Evolutionary conservation across 208 protist species (phyloP).

Genomic region (Porcisia hertigi): DNA sequence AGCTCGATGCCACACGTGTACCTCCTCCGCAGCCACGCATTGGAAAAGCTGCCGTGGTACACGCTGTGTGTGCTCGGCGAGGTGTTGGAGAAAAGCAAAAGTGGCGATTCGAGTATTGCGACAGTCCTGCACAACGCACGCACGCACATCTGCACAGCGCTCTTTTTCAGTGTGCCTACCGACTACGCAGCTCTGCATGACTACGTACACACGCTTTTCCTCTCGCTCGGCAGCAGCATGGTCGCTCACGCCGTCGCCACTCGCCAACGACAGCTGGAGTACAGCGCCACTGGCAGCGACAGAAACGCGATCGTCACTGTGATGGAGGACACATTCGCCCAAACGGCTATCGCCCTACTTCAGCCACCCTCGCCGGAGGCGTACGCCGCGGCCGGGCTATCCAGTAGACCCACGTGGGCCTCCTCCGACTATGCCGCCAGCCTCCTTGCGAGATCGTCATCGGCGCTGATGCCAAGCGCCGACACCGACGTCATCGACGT

Average conservation of each 20-base stretch:
- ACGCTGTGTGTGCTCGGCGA: constrained; percentile 27
- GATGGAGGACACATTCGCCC: constrained; percentile 4
- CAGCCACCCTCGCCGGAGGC: neutral
- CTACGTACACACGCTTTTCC: constrained; percentile 36
- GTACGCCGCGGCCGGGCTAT: constrained; percentile 13
- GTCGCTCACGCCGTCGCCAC: constrained; percentile 13
- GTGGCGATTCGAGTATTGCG: neutral
- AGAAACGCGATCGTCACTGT: neutral
- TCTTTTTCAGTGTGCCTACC: constrained; percentile 11
- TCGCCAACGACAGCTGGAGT: neutral
- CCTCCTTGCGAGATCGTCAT: neutral
- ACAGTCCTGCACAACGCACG: constrained; percentile 7
- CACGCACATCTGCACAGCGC: neutral
- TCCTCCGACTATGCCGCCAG: neutral
- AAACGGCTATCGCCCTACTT: constrained; percentile 18
- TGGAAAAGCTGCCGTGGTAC: constrained; percentile 47
- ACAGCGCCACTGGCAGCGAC: neutral
- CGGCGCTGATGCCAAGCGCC: neutral
- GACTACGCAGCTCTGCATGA: constrained; percentile 34
- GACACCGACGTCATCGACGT: constrained; percentile 6
- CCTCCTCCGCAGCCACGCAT: constrained; percentile 37
- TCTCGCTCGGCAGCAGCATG: constrained; percentile 25
- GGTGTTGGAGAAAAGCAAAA: neutral
- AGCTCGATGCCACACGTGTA: constrained; percentile 28
- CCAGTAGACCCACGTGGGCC: neutral